phyloP scores from a whole-genome alignment of 441 rosid species.

The Arabidopsis lyrata region DNA sequence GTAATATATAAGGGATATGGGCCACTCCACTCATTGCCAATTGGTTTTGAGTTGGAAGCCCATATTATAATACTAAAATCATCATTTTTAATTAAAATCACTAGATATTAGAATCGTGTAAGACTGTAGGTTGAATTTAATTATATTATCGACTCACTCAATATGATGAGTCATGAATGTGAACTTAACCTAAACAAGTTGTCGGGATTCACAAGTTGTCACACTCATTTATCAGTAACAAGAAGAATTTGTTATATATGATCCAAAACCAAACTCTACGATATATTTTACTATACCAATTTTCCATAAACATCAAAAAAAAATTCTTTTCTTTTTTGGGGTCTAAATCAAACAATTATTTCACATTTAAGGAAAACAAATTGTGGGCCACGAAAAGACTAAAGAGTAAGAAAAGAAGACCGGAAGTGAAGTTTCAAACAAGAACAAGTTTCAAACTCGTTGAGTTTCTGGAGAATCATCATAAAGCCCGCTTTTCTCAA shows the following conservation, averaged over 20 bases:
- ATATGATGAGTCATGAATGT: neutral
- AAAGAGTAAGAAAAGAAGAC: neutral
- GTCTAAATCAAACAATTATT: neutral
- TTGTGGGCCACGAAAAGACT: neutral
- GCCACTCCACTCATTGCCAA: too few relatives aligned
- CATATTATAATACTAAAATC: too few relatives aligned
- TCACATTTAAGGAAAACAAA: neutral
- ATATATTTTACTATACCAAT: too few relatives aligned
- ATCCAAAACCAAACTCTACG: neutral
- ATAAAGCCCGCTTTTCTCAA: constrained; percentile 53
- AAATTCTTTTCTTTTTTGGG: neutral
- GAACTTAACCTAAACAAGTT: too few relatives aligned
- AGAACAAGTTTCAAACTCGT: constrained; percentile 27
- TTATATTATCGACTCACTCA: constrained; percentile 16
- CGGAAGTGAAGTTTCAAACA: too few relatives aligned
- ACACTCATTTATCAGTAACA: too few relatives aligned
- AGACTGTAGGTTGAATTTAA: constrained; percentile 10
- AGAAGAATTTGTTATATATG: too few relatives aligned
- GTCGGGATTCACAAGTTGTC: too few relatives aligned
- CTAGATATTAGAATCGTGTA: neutral
- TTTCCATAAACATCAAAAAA: neutral
- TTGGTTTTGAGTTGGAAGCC: too few relatives aligned
- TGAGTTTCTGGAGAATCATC: constrained; percentile 27
- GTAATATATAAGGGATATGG: too few relatives aligned
- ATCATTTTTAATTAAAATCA: too few relatives aligned